Evolutionary conservation across 805 yeast species (phyloP).

Genomic region (Candida berthetii): DNA sequence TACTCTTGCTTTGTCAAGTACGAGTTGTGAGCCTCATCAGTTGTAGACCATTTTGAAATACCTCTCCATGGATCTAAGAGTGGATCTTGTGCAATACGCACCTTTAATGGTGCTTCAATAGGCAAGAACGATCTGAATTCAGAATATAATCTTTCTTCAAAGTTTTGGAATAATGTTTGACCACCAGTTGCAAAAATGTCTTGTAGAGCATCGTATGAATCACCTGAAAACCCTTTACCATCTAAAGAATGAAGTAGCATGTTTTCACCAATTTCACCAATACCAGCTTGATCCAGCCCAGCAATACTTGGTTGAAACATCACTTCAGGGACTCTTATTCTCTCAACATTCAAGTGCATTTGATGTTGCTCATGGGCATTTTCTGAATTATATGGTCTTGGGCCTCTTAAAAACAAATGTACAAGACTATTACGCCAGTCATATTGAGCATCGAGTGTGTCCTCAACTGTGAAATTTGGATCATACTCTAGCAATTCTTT

Average conservation of each 20-base stretch:
- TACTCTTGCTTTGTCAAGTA: constrained; percentile 68
- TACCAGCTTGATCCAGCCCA: constrained; percentile 94
- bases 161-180: constrained; percentile 55
- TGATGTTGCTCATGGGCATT: constrained; percentile 85
- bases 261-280: constrained; percentile 70
- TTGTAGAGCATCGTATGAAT: constrained; percentile 43
- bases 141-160: constrained; percentile 55
- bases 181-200: constrained; percentile 90
- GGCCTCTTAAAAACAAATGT: constrained; percentile 87
- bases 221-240: constrained; percentile 49
- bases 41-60: constrained; percentile 72
- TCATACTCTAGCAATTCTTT: constrained; percentile 74
- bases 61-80: constrained; percentile 88
- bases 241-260: constrained; percentile 56
- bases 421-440: constrained; percentile 80
- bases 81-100: constrained; percentile 64
- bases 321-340: constrained; percentile 89
- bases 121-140: constrained; percentile 77
- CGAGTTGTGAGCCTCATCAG: constrained; percentile 36
- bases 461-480: constrained; percentile 80
- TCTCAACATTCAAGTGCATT: constrained; percentile 82
- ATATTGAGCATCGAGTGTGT: constrained; percentile 71
- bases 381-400: constrained; percentile 78
- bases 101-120: constrained; percentile 49
- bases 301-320: constrained; percentile 90